Evolutionary conservation across 495 filamentous ascomycete species (phyloP).

Genomic region (Parathielavia hyrcaniae): DNA sequence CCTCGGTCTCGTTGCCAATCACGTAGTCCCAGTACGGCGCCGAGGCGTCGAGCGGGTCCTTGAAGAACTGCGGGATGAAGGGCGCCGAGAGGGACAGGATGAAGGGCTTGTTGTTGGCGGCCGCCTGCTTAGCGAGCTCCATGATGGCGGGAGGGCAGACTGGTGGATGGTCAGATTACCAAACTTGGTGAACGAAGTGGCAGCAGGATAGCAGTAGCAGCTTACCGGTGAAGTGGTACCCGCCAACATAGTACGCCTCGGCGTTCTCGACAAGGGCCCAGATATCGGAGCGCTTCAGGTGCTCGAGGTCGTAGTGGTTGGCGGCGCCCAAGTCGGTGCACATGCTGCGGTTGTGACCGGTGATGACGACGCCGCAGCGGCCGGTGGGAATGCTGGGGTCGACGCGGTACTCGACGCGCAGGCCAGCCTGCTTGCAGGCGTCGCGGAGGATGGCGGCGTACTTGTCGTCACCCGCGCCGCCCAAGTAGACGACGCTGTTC

Average conservation of each 20-base stretch:
- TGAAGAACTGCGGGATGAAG: slow-evolving; percentile 97
- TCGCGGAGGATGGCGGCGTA: slow-evolving; percentile 78
- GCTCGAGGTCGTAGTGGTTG: slow-evolving; percentile 92
- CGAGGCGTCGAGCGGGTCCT: slow-evolving; percentile 80
- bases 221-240: slow-evolving; percentile 57
- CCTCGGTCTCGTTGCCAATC: slow-evolving; percentile 96
- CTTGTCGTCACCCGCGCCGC: slow-evolving; percentile 86
- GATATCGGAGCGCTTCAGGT: slow-evolving; percentile 82
- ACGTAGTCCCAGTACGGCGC: slow-evolving; percentile 92
- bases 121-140: slow-evolving; percentile 85
- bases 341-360: slow-evolving; percentile 85
- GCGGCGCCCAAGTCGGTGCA: slow-evolving; percentile 94
- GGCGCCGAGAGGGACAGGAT: slow-evolving; percentile 86
- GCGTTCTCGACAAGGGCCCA: slow-evolving; percentile 88
- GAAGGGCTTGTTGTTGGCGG: slow-evolving; percentile 81
- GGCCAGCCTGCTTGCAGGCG: slow-evolving; percentile 69
- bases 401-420: slow-evolving; percentile 88
- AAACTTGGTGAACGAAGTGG: neutral
- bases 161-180: slow-evolving; percentile 33
- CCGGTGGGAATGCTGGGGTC: slow-evolving; percentile 77
- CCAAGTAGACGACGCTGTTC: slow-evolving; percentile 84
- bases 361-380: slow-evolving; percentile 94
- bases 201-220: neutral
- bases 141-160: slow-evolving; percentile 86
- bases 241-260: slow-evolving; percentile 84